These are phyloP conservation scores for Colletotrichum higginsianum DNA, from an alignment of 2,329 filamentous ascomycete genomes.

Conservation along the genomic window DNA sequence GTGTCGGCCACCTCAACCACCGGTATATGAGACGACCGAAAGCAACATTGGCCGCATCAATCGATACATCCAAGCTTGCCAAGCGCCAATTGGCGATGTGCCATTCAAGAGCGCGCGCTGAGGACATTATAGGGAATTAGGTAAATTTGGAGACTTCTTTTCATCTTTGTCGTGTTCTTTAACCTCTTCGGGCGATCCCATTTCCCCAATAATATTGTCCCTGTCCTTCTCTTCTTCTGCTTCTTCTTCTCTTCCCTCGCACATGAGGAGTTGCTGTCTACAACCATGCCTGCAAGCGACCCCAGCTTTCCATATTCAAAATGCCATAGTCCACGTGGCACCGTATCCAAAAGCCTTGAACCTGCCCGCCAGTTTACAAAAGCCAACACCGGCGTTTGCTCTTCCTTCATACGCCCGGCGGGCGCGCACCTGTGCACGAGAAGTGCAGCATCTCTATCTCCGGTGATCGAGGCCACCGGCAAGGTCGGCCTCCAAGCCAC, in stretches of 20 bases:
- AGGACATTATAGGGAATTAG: slow-evolving; percentile 24
- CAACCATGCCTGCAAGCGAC: slow-evolving; percentile 11
- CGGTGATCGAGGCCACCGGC: slow-evolving; percentile 70
- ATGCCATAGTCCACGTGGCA: slow-evolving; percentile 18
- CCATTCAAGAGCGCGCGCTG: too few species aligned
- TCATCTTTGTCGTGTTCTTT: slow-evolving; percentile 20
- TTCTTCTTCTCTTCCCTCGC: slow-evolving; percentile 1
- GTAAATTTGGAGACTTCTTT: slow-evolving; percentile 33
- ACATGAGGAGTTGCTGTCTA: slow-evolving; percentile 4
- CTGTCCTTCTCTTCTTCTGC: slow-evolving; percentile 7
- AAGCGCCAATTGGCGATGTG: neutral
- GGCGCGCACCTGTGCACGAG: neutral
- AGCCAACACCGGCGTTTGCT: slow-evolving; percentile 30
- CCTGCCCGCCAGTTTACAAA: slow-evolving; percentile 12
- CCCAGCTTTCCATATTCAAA: neutral
- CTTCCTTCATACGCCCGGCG: neutral
- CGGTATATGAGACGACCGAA: neutral
- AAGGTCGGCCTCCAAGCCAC: slow-evolving; percentile 72
- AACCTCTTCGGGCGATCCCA: slow-evolving; percentile 3
- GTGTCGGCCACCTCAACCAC: neutral
- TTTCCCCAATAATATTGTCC: neutral
- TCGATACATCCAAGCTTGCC: too few species aligned
- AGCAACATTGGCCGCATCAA: neutral
- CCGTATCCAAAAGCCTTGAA: slow-evolving; percentile 6
- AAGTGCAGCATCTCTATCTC: slow-evolving; percentile 37